Conservation (phyloP, 1,284 basidiomycete species). For the Xanthoconium separans region DNA sequence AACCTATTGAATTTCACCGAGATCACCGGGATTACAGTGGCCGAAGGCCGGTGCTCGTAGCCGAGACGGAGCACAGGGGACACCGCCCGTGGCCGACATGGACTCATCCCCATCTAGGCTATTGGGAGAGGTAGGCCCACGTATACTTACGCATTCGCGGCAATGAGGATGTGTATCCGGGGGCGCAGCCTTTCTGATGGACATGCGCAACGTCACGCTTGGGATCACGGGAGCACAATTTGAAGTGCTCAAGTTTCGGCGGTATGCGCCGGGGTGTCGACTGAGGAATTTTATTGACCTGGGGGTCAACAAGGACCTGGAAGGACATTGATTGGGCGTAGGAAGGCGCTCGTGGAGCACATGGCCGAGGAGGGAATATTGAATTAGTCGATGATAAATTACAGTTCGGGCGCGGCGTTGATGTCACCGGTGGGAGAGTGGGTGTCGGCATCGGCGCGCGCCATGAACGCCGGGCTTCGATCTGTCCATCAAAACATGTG, state of each 20-base stretch:
- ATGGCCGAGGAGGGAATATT: constrained; percentile 3
- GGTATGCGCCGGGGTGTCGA: neutral
- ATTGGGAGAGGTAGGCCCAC: neutral
- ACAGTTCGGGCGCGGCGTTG: neutral
- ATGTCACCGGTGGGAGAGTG: constrained; percentile 5
- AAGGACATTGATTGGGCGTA: neutral
- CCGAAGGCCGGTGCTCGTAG: neutral
- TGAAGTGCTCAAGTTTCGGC: too few relatives aligned
- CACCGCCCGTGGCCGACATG: neutral
- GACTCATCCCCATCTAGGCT: neutral
- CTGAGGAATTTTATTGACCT: neutral
- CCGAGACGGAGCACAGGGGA: neutral
- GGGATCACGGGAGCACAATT: neutral
- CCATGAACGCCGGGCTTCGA: constrained; percentile 14
- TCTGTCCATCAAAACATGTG: constrained; percentile 7
- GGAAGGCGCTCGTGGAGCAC: neutral
- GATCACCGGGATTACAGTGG: neutral
- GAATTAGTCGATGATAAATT: constrained; percentile 2
- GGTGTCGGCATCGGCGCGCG: constrained; percentile 1
- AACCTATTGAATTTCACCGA: neutral
- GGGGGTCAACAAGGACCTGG: neutral
- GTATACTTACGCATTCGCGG: neutral
- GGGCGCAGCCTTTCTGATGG: neutral
- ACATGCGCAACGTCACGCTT: neutral
- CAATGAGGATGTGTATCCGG: neutral